A percentile compares a stretch with the other conserved stretches of the same genome.
Evolutionary conservation across 352 stramenopile genomes (phyloP).

Genomic region (Phytophthora fragariae): DNA sequence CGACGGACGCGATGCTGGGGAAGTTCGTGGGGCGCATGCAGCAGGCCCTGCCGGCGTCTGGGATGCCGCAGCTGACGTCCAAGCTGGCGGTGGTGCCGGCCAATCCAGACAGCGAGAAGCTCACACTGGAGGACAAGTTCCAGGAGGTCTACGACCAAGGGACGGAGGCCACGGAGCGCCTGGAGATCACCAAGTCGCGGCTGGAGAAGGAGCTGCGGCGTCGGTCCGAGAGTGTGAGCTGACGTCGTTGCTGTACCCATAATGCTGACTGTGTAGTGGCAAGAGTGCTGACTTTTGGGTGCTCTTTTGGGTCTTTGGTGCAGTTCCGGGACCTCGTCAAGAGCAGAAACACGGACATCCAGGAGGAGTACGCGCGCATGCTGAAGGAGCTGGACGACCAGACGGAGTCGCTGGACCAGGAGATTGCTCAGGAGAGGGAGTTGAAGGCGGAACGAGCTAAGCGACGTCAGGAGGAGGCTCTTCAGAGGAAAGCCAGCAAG

Average conservation of each 20-base stretch:
- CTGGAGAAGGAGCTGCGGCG: conserved; percentile 74
- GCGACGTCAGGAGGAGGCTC: conserved; percentile 39
- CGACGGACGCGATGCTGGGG: conserved; percentile 58
- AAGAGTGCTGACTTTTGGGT: neutral
- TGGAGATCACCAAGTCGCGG: conserved; percentile 70
- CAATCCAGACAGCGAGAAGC: conserved; percentile 35
- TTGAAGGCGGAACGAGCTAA: conserved; percentile 40
- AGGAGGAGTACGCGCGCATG: conserved; percentile 81
- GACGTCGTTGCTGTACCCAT: neutral
- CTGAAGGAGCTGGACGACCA: conserved; percentile 79
- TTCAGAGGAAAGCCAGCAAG: conserved; percentile 38
- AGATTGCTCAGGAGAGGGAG: conserved; percentile 54
- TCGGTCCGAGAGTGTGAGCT: conserved; percentile 48
- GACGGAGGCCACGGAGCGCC: conserved; percentile 65
- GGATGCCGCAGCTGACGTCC: conserved; percentile 67
- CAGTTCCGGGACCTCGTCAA: conserved; percentile 74
- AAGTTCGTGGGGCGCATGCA: conserved; percentile 53
- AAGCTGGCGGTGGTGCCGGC: conserved; percentile 66
- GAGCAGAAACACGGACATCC: conserved; percentile 76
- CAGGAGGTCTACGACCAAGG: conserved; percentile 63
- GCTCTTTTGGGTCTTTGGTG: neutral
- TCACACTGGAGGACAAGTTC: conserved; percentile 59
- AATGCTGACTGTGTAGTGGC: no score
- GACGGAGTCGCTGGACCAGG: conserved; percentile 52
- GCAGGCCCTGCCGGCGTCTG: conserved; percentile 45